Percentiles rank a stretch among this genome's conserved stretches.
Conservation (phyloP, 2,329 filamentous ascomycete species). For the Byssoonygena ceratinophila region DNA sequence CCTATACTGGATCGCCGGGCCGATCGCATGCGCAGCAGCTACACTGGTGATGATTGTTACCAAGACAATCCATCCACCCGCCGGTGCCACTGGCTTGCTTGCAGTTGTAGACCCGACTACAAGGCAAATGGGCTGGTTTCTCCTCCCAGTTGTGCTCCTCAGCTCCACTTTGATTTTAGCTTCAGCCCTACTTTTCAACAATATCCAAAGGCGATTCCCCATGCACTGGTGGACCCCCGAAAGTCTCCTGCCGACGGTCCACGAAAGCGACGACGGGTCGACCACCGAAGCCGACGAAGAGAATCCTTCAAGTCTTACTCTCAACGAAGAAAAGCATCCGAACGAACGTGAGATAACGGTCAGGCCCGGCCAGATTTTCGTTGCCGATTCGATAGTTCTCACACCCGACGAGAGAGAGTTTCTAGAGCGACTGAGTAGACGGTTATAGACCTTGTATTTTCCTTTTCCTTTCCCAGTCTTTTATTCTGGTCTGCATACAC, state of each 20-base stretch:
- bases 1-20: constrained; percentile 54
- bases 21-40: constrained; percentile 53
- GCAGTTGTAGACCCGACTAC: constrained; percentile 51
- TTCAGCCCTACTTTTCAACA: constrained; percentile 57
- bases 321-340: constrained; percentile 11
- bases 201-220: constrained; percentile 56
- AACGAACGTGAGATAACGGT: constrained; percentile 19
- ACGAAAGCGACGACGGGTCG: constrained; percentile 18
- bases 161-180: constrained; percentile 51
- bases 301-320: not conserved
- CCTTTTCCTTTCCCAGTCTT: not conserved
- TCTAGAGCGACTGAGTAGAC: constrained; percentile 27
- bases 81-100: constrained; percentile 61
- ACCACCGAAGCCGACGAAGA: constrained; percentile 17
- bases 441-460: constrained; percentile 20
- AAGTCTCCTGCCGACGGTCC: constrained; percentile 20
- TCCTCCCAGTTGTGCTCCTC: constrained; percentile 54
- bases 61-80: constrained; percentile 62
- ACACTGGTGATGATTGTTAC: constrained; percentile 58
- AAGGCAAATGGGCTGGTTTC: constrained; percentile 54
- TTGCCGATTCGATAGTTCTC: constrained; percentile 29
- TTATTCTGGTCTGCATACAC: not conserved
- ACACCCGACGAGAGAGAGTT: constrained; percentile 26
- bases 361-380: constrained; percentile 22
- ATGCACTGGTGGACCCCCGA: constrained; percentile 53